Conservation (phyloP, 305 asterid genomes). For the Euphrasia arctica region DNA sequence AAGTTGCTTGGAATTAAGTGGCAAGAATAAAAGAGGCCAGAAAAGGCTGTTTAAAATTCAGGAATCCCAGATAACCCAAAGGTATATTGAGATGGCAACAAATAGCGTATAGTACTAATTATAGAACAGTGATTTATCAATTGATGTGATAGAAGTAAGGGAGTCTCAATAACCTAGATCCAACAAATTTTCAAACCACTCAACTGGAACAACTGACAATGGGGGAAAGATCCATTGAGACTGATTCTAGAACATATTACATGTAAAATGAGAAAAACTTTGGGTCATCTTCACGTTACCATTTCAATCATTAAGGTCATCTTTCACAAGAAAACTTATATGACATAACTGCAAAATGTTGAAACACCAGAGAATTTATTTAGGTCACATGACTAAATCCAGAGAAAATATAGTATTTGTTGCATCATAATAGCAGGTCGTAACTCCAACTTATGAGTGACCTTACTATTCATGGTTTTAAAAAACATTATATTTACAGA, state of each 20-base stretch:
- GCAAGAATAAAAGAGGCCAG: conserved; percentile 23
- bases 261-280: conserved; percentile 16
- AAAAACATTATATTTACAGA: conserved; percentile 12
- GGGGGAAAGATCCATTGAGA: conserved; percentile 22
- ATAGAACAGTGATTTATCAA: conserved; percentile 10
- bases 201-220: conserved; percentile 9
- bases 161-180: conserved; percentile 19
- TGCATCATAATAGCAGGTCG: conserved; percentile 12
- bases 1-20: conserved; percentile 4
- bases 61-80: conserved; percentile 13
- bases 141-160: conserved; percentile 15
- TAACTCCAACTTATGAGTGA: conserved; percentile 19
- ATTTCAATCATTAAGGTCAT: conserved; percentile 20
- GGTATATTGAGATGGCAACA: conserved; percentile 22
- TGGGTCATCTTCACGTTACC: background rate
- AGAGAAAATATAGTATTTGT: conserved; percentile 19
- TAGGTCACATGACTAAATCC: conserved; percentile 16
- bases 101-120: conserved; percentile 4
- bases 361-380: conserved; percentile 18
- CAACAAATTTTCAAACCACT: conserved; percentile 18
- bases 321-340: conserved; percentile 16
- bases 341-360: conserved; percentile 14
- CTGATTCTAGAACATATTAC: conserved; percentile 16
- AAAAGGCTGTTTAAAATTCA: conserved; percentile 20
- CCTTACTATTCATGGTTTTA: conserved; percentile 8